Conservation (phyloP, 495 filamentous ascomycete genomes). For the Neurospora terricola region DNA sequence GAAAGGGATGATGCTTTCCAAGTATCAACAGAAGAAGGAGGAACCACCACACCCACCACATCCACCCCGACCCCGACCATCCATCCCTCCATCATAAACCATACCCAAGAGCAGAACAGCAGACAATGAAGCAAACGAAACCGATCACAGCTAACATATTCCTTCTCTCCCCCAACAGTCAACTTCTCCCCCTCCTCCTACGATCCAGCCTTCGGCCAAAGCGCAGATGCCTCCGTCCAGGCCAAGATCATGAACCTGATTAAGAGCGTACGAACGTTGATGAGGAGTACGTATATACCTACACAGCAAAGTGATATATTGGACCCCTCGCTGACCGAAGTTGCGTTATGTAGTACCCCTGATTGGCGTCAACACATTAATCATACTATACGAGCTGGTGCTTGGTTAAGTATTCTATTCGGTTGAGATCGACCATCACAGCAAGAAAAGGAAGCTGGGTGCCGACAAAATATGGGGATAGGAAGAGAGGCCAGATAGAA, state of each 20-base stretch:
- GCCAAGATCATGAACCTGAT: slow-evolving; percentile 82
- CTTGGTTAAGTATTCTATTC: slow-evolving; percentile 52
- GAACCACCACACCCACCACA: background rate
- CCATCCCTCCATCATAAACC: background rate
- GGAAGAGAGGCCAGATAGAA: background rate
- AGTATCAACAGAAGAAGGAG: background rate
- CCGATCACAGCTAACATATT: background rate
- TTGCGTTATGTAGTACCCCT: slow-evolving; percentile 60
- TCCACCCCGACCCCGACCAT: background rate
- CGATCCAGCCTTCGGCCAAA: slow-evolving; percentile 67
- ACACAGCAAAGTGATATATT: no score
- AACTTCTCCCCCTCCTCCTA: slow-evolving; percentile 59
- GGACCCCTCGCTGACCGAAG: background rate
- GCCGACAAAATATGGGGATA: background rate
- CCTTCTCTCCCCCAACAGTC: slow-evolving; percentile 40
- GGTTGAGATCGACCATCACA: background rate
- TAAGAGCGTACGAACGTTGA: slow-evolving; percentile 79
- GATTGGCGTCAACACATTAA: slow-evolving; percentile 80
- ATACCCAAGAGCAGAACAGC: background rate
- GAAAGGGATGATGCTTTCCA: no score
- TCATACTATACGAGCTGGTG: slow-evolving; percentile 82
- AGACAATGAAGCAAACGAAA: background rate
- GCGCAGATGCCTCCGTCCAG: slow-evolving; percentile 70
- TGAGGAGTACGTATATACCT: slow-evolving; percentile 66
- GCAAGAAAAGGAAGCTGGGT: background rate